Conservation (phyloP, 2,329 filamentous ascomycete genomes). For the Claviceps cyperi region DNA sequence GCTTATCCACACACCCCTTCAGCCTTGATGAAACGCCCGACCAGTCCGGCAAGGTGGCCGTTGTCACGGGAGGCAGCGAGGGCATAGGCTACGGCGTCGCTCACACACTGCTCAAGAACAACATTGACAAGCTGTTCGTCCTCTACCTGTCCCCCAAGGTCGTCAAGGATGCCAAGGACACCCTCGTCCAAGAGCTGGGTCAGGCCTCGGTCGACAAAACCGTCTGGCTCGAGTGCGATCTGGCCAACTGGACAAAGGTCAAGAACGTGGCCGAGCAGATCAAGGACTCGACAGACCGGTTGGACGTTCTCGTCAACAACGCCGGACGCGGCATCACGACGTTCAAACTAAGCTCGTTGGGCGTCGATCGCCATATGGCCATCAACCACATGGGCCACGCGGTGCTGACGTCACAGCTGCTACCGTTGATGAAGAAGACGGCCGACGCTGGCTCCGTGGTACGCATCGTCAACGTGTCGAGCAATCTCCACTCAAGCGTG, state of each 20-base stretch:
- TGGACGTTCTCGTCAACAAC: constrained; percentile 1
- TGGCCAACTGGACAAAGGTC: not conserved
- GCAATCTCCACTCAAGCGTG: constrained; percentile 1
- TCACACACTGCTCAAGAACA: not conserved
- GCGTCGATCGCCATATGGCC: constrained; percentile 1
- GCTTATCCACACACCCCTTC: not conserved
- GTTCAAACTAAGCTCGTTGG: not conserved
- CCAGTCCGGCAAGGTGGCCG: constrained; percentile 1
- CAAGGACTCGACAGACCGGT: not conserved
- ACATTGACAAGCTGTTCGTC: not conserved
- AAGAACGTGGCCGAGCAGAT: not conserved
- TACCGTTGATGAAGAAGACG: constrained; percentile 1
- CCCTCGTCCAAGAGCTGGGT: not conserved
- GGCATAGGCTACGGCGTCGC: not conserved
- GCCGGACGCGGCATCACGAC: not conserved
- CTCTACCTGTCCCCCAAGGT: not conserved
- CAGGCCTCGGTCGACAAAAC: not conserved
- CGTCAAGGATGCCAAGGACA: not conserved
- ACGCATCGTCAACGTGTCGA: not conserved
- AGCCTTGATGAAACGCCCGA: constrained; percentile 1
- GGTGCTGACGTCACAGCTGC: not conserved
- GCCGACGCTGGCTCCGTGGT: not conserved
- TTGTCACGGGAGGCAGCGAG: not conserved
- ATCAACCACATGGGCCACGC: constrained; percentile 1
- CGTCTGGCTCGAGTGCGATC: not conserved